Conservation (phyloP, 352 stramenopile genomes). For the Phytophthora cryptogea region DNA sequence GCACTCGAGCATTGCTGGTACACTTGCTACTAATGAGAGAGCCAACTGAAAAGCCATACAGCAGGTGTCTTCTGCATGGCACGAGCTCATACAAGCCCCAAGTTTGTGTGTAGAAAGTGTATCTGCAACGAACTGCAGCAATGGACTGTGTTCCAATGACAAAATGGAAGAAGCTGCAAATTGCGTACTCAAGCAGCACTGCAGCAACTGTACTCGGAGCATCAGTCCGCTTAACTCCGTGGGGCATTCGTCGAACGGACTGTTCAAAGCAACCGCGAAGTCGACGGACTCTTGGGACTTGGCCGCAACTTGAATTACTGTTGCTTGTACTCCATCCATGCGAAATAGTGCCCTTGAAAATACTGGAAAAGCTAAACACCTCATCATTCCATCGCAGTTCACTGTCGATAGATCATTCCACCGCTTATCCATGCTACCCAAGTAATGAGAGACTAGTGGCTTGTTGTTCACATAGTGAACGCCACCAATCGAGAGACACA, state of each 20-base stretch:
- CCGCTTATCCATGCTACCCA: constrained; percentile 1
- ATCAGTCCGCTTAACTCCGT: constrained; percentile 7
- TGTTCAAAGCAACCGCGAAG: constrained; percentile 45
- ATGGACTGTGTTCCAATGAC: constrained; percentile 1
- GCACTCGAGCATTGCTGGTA: constrained; percentile 42
- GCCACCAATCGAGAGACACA: constrained; percentile 15
- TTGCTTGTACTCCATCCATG: constrained; percentile 21
- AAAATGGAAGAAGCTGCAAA: constrained; percentile 26
- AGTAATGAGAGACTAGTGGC: background rate
- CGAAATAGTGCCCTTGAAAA: constrained; percentile 22
- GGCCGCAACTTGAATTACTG: constrained; percentile 6
- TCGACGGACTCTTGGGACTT: constrained; percentile 22
- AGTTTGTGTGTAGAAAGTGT: constrained; percentile 30
- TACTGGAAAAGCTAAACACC: constrained; percentile 11
- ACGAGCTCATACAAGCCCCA: constrained; percentile 25
- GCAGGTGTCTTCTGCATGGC: constrained; percentile 47
- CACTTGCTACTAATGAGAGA: constrained; percentile 37
- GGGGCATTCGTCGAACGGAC: constrained; percentile 43
- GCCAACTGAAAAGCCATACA: constrained; percentile 42
- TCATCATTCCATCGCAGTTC: constrained; percentile 13
- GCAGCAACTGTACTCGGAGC: constrained; percentile 30
- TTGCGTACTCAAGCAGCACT: constrained; percentile 41
- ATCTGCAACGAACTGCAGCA: constrained; percentile 35
- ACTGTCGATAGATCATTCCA: constrained; percentile 4
- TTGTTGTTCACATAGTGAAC: constrained; percentile 1